Conservation (phyloP, 176 grass and related monocot species). For the Oropetium thomaeum region DNA sequence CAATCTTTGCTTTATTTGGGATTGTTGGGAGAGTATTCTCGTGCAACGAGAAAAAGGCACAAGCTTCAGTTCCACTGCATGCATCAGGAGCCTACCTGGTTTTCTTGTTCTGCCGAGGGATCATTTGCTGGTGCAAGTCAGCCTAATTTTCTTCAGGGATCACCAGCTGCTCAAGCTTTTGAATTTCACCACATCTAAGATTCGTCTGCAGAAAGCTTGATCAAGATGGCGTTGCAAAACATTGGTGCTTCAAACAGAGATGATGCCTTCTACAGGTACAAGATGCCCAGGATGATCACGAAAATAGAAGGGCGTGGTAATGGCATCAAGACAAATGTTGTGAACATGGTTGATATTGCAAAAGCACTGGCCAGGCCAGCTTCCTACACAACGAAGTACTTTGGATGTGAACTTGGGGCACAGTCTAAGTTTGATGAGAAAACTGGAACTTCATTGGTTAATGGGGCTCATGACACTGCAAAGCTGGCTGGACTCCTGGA, state of each 20-base stretch:
- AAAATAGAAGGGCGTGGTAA: conserved; percentile 77
- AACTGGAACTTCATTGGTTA: conserved; percentile 57
- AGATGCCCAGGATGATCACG: conserved; percentile 88
- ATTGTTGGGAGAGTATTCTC: conserved; percentile 63
- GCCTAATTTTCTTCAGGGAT: conserved; percentile 19
- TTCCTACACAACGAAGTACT: conserved; percentile 79
- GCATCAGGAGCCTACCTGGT: conserved; percentile 35
- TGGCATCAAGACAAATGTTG: conserved; percentile 78
- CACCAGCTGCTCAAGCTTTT: background rate
- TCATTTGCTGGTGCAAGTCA: background rate
- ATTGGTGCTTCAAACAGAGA: conserved; percentile 85
- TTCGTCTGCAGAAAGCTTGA: conserved; percentile 21
- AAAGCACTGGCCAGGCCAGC: conserved; percentile 73
- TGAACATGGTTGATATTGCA: conserved; percentile 85
- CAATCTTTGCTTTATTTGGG: conserved; percentile 43
- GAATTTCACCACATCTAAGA: conserved; percentile 22
- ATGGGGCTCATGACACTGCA: conserved; percentile 74
- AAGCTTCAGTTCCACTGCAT: conserved; percentile 37
- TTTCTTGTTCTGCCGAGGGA: conserved; percentile 19
- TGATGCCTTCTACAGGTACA: conserved; percentile 94
- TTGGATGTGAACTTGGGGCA: conserved; percentile 64
- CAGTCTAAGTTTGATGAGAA: conserved; percentile 76
- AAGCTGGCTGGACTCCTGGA: conserved; percentile 86
- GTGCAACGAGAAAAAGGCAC: conserved; percentile 40
- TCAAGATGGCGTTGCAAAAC: conserved; percentile 74